These are phyloP conservation scores for Filosporella fistucella DNA, from an alignment of 495 filamentous ascomycete genomes.

Conservation along the genomic window DNA sequence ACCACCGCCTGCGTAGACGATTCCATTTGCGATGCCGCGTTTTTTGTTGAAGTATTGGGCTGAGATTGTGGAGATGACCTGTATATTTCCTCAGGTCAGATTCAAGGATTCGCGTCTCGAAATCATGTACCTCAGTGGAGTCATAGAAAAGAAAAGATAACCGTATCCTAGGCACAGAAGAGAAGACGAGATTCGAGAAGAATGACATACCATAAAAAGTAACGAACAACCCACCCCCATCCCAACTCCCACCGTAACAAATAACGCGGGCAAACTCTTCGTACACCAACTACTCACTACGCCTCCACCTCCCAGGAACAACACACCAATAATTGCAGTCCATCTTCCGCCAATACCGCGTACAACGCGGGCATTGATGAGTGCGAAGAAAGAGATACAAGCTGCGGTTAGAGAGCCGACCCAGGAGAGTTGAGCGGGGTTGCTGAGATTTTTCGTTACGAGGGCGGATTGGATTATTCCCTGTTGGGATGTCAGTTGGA, in stretches of 20 bases:
- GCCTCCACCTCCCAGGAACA: constrained; percentile 41
- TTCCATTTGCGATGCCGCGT: constrained; percentile 71
- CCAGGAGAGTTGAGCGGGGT: constrained; percentile 48
- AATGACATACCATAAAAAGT: constrained; percentile 10
- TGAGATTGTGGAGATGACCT: constrained; percentile 43
- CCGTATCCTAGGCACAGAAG: too few species aligned
- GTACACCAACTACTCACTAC: constrained; percentile 45
- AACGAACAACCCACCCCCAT: constrained; percentile 48
- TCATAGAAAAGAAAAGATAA: too few species aligned
- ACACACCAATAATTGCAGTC: constrained; percentile 40
- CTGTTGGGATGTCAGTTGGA: too few species aligned
- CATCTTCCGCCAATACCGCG: constrained; percentile 39
- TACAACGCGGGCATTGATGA: constrained; percentile 46
- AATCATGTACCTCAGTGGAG: neutral
- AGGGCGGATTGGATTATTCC: constrained; percentile 53
- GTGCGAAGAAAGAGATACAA: constrained; percentile 41
- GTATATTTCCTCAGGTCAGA: neutral
- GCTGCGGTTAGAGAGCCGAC: constrained; percentile 48
- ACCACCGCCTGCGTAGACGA: constrained; percentile 68
- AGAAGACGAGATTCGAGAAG: too few species aligned
- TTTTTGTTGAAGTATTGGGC: constrained; percentile 74
- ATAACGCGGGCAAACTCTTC: constrained; percentile 44
- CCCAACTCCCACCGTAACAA: constrained; percentile 50
- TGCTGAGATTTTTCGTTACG: constrained; percentile 38
- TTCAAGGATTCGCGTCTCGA: too few species aligned